A percentile compares a stretch with the other conserved stretches of the same genome.
Conservation (phyloP, 495 filamentous ascomycete genomes). For the Hypoxylon cercidicola region DNA sequence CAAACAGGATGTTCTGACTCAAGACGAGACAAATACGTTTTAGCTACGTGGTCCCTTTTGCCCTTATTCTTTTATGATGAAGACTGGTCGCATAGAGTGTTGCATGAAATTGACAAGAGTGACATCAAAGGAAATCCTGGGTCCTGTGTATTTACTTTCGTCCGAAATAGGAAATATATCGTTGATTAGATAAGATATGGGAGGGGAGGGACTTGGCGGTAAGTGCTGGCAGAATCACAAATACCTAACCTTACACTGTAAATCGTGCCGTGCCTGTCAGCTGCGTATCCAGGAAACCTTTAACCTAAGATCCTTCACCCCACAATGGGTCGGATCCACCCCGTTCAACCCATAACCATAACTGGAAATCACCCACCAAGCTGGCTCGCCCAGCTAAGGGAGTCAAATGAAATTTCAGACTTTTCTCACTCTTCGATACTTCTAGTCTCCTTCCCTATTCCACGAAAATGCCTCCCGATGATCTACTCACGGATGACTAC, state of each 20-base stretch:
- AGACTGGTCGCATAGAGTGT: not conserved
- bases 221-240: too few species aligned
- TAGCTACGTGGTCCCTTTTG: not conserved
- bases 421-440: not conserved
- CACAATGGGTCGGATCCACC: constrained; percentile 16
- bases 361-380: constrained; percentile 22
- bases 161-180: constrained; percentile 38
- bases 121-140: not conserved
- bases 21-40: not conserved
- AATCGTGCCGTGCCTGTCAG: too few species aligned
- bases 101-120: not conserved
- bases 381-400: constrained; percentile 9
- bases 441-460: not conserved
- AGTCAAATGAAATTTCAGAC: not conserved
- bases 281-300: too few species aligned
- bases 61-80: not conserved
- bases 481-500: constrained; percentile 73
- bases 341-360: not conserved
- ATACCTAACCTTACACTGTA: too few species aligned
- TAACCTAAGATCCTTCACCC: not conserved
- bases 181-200: not conserved
- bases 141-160: constrained; percentile 38
- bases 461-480: constrained; percentile 49
- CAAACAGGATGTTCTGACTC: not conserved
- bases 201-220: not conserved